These are phyloP conservation scores for Solanum medicagineum DNA, from an alignment of 257 asterid species.

Conservation along the genomic window DNA sequence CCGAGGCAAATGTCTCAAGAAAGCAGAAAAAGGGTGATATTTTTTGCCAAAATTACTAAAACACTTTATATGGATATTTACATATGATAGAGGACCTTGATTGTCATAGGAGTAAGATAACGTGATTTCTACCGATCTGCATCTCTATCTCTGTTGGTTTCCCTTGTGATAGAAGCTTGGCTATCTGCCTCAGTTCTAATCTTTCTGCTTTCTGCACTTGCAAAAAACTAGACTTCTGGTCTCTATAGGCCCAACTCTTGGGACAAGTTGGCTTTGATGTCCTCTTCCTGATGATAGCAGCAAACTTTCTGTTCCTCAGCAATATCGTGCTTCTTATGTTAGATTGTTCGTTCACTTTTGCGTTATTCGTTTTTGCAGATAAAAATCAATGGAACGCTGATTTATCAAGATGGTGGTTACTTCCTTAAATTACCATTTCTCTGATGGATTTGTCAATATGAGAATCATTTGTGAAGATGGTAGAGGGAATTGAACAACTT, in stretches of 20 bases:
- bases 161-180: background rate
- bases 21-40: background rate
- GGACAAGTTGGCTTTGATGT: background rate
- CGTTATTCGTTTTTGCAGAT: background rate
- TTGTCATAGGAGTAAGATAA: background rate
- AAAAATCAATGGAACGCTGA: background rate
- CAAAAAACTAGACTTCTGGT: background rate
- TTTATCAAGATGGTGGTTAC: background rate
- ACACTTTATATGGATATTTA: background rate
- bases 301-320: background rate
- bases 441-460: background rate
- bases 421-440: background rate
- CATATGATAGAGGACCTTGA: background rate
- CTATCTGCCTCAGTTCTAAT: background rate
- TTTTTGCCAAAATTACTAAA: background rate
- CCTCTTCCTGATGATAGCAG: background rate
- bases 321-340: background rate
- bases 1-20: background rate
- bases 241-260: background rate
- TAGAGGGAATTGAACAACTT: background rate
- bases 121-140: background rate
- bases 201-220: background rate
- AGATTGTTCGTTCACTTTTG: background rate
- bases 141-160: background rate
- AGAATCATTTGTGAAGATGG: background rate